phyloP scores from a whole-genome alignment of 2,329 filamentous ascomycete species.

The Neofusicoccum sp. region DNA sequence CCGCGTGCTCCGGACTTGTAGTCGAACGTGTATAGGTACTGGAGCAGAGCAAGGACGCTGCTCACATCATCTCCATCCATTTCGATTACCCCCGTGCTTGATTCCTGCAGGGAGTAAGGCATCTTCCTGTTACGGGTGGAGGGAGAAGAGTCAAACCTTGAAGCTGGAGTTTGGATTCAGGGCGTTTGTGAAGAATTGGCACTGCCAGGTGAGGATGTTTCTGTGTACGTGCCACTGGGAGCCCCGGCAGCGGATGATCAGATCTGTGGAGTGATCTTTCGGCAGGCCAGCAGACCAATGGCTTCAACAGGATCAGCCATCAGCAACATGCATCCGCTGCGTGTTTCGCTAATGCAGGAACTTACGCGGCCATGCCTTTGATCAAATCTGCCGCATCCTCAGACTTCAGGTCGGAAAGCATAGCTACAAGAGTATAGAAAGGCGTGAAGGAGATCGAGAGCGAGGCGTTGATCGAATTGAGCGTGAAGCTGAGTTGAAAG shows the following conservation, averaged over 20 bases:
- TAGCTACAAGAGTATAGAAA: too few relatives aligned
- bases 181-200: background rate
- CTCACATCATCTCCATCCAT: background rate
- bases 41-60: background rate
- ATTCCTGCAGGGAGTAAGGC: background rate
- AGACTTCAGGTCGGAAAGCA: too few relatives aligned
- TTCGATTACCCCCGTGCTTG: background rate
- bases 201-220: background rate
- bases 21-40: background rate
- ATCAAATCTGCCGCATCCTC: too few relatives aligned
- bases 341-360: too few relatives aligned
- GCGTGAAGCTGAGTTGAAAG: too few relatives aligned
- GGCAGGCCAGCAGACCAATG: background rate
- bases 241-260: background rate
- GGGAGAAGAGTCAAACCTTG: background rate
- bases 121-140: background rate
- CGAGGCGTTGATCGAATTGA: too few relatives aligned
- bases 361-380: too few relatives aligned
- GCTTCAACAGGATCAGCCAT: too few relatives aligned
- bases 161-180: background rate
- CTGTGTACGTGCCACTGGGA: background rate
- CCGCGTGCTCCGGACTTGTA: background rate
- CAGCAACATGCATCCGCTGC: too few relatives aligned
- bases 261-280: background rate
- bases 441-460: too few relatives aligned